These are phyloP conservation scores for Pseudocercospora crystallina DNA, from an alignment of 2,329 filamentous ascomycete genomes.

Conservation along the genomic window DNA sequence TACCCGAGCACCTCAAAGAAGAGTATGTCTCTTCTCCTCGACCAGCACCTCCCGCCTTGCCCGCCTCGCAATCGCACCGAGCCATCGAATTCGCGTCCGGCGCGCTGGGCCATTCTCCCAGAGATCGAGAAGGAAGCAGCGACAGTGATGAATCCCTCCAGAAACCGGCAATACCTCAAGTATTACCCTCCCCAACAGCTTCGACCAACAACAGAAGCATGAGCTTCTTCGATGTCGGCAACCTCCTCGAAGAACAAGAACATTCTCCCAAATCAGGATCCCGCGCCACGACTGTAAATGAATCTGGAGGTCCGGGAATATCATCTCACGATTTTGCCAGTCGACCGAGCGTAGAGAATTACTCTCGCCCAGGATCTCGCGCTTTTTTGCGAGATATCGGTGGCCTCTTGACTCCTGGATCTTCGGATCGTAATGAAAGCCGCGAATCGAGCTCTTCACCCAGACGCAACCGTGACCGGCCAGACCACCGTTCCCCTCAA, in stretches of 20 bases:
- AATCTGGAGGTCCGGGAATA: constrained; percentile 48
- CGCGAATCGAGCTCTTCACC: constrained; percentile 7
- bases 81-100: background rate
- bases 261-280: constrained; percentile 22
- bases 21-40: constrained; percentile 32
- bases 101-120: background rate
- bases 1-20: constrained; percentile 50
- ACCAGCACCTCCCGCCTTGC: constrained; percentile 41
- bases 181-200: constrained; percentile 20
- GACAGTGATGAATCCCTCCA: constrained; percentile 19
- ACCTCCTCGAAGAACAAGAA: constrained; percentile 62
- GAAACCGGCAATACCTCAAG: constrained; percentile 9
- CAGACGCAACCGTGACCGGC: constrained; percentile 13
- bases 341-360: constrained; percentile 13
- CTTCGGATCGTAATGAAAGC: constrained; percentile 6
- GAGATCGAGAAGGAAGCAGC: constrained; percentile 6
- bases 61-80: constrained; percentile 29
- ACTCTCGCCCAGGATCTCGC: constrained; percentile 30
- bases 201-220: constrained; percentile 42
- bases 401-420: constrained; percentile 22
- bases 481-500: background rate
- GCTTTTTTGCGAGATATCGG: constrained; percentile 36
- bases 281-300: constrained; percentile 62
- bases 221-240: constrained; percentile 84
- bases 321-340: constrained; percentile 44